Evolutionary conservation across 331 rosid species (phyloP), one percentile per base, ranked within the genome.

Genomic region (Malus hybrid): DNA sequence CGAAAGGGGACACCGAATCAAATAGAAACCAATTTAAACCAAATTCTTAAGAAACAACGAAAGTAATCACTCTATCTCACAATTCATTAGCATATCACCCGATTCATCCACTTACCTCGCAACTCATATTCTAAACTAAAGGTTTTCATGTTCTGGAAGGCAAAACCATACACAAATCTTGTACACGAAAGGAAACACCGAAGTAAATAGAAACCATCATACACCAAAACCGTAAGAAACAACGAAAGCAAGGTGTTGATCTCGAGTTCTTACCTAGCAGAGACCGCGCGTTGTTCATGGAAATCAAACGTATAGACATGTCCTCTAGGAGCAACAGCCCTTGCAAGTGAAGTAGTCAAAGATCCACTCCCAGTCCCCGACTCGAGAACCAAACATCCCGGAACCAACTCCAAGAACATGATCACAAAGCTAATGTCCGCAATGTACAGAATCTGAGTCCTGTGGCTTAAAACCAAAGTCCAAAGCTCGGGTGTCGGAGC

Each of bases 301-400:
- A 92, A 92, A 84, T 92, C 97, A 69, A 85, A 92, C 0, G 97
- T 92, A 78, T 88, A 67, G 62, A 90, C 92, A 11, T 87, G 96
- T 69, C 96, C 93, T 3, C 68, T 81, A 3, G 97, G 93, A 36
- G 93, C 91, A 22, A 90, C 83, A 20, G 93, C 92, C 77, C 96
- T 80, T 33, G 91, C 93, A 80, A 92, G 93, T 4, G 97, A 87
- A 5, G 96, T 88, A 44, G 97, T 87, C 59, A 90, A 83, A 69
- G 97, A 92, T 54, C 97, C 96, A 83, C 93, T 92, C 69, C 97
- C 93, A 13, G 97, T 92, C 73, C 97, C 96, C 13, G 90, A 88
- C 83, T 92, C 97, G 10, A 90, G 91, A 84, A 92, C 91, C 72
- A 92, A 48, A 60, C 92, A 85, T n/a, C 96, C 97, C 9, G 97